Evolutionary conservation across 2,329 filamentous ascomycete species (phyloP).

Genomic region (Pyrenochaeta sp.): DNA sequence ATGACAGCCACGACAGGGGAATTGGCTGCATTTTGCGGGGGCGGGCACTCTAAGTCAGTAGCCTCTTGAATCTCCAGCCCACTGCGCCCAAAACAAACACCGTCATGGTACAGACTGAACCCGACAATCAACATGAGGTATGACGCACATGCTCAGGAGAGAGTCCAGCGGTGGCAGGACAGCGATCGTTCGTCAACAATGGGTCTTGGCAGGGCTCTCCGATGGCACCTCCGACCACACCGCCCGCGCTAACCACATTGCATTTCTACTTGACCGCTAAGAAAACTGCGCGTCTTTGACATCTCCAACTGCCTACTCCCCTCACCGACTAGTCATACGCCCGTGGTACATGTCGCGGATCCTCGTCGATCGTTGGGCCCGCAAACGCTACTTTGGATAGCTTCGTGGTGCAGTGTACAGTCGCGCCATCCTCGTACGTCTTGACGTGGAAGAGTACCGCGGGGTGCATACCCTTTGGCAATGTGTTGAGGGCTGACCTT

Average conservation of each 20-base stretch:
- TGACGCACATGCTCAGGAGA: slow-evolving; percentile 3
- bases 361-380: slow-evolving; percentile 59
- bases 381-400: slow-evolving; percentile 56
- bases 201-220: slow-evolving; percentile 23
- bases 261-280: slow-evolving; percentile 15
- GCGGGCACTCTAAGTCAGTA: slow-evolving; percentile 1
- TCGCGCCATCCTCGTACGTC: slow-evolving; percentile 33
- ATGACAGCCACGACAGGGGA: background rate
- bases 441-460: slow-evolving; percentile 16
- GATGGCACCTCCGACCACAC: slow-evolving; percentile 20
- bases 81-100: too few relatives aligned
- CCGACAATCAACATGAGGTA: background rate
- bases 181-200: slow-evolving; percentile 12
- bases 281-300: slow-evolving; percentile 28
- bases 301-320: slow-evolving; percentile 11
- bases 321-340: slow-evolving; percentile 7
- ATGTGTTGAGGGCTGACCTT: slow-evolving; percentile 11
- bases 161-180: slow-evolving; percentile 6
- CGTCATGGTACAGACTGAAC: background rate
- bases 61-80: background rate
- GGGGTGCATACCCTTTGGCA: slow-evolving; percentile 25
- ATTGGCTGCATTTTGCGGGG: slow-evolving; percentile 6
- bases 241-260: slow-evolving; percentile 25
- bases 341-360: slow-evolving; percentile 61
- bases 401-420: slow-evolving; percentile 15